Evolutionary conservation across 2,329 filamentous ascomycete species (phyloP).

Genomic region (Fusarium nodosum): DNA sequence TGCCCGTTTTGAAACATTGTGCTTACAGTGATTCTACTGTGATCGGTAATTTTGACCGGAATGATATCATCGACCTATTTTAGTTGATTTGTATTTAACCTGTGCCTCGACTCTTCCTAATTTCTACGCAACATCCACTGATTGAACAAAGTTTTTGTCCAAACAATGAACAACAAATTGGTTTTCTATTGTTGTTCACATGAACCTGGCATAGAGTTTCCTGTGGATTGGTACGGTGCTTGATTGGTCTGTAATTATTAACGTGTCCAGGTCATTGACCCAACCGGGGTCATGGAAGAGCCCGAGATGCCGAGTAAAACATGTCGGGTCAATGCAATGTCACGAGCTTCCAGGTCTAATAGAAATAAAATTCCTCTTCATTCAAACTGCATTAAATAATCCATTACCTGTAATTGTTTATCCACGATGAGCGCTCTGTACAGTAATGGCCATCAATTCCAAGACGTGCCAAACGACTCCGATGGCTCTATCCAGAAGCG

Average conservation of each 20-base stretch:
- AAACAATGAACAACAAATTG: not conserved
- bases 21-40: not conserved
- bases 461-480: constrained; percentile 23
- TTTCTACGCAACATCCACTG: not conserved
- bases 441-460: not conserved
- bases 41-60: not conserved
- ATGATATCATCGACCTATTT: not conserved
- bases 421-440: not conserved
- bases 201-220: not conserved
- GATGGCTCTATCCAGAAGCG: constrained; percentile 13
- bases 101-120: not conserved
- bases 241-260: not conserved
- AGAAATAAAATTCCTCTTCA: not conserved
- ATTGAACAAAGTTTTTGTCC: not conserved
- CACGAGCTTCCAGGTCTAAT: not conserved
- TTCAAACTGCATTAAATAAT: not conserved
- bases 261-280: not conserved
- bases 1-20: not conserved
- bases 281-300: constrained; percentile 17
- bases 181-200: not conserved
- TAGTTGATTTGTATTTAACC: not conserved
- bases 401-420: accelerated
- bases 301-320: constrained; percentile 31
- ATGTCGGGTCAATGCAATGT: not conserved
- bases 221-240: not conserved